phyloP scores from a whole-genome alignment of 768 basidiomycete species.

The Exsudoporus frostii region DNA sequence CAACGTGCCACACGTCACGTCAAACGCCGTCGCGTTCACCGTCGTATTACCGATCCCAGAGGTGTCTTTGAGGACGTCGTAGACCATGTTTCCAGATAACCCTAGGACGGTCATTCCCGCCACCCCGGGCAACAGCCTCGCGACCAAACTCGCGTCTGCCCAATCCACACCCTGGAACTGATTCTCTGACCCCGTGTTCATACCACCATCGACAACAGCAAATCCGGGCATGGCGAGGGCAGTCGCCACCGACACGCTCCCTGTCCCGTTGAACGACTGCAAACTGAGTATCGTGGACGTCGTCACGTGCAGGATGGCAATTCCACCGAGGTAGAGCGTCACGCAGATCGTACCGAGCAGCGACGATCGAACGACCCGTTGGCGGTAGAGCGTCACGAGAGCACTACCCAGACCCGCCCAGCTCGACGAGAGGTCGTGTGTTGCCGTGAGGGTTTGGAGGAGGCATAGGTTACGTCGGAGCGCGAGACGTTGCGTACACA shows the following conservation, averaged over 20 bases:
- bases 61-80: neutral
- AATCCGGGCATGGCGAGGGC: neutral
- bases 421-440: neutral
- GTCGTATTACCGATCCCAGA: neutral
- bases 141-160: neutral
- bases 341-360: neutral
- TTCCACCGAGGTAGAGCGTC: slow-evolving; percentile 8
- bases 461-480: neutral
- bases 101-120: neutral
- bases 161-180: neutral
- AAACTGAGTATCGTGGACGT: slow-evolving; percentile 4
- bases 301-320: slow-evolving; percentile 13
- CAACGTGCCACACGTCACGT: neutral
- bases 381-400: neutral
- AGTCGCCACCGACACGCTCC: neutral
- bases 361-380: too few species aligned
- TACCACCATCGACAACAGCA: neutral
- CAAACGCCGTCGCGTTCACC: neutral
- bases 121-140: neutral
- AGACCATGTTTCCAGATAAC: neutral
- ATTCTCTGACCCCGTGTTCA: neutral
- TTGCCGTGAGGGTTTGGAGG: neutral
- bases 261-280: slow-evolving; percentile 9
- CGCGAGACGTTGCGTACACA: neutral
- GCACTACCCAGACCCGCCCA: neutral